Evolutionary conservation across 2,329 filamentous ascomycete species (phyloP).

Genomic region (Colletotrichum eremochloae): DNA sequence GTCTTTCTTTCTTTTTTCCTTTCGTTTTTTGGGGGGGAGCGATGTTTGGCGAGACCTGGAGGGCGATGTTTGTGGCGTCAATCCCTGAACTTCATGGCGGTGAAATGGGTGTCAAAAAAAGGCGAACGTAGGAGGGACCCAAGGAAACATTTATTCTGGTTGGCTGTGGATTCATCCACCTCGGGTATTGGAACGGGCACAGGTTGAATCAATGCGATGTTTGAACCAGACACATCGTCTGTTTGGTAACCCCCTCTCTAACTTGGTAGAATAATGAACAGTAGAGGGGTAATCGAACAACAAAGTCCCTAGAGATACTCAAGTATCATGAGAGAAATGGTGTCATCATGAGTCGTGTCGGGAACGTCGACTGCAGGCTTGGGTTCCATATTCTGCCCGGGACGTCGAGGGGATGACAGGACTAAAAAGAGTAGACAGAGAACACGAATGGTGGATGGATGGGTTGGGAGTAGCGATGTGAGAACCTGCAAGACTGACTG

Average conservation of each 20-base stretch:
- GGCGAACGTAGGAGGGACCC: neutral
- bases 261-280: too few species aligned
- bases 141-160: neutral
- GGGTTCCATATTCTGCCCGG: constrained; percentile 21
- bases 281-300: too few species aligned
- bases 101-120: neutral
- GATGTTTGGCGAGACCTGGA: neutral
- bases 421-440: neutral
- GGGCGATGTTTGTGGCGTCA: neutral
- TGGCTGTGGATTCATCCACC: neutral
- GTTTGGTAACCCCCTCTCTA: too few species aligned
- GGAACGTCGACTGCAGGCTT: constrained; percentile 12
- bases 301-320: constrained; percentile 19
- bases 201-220: neutral
- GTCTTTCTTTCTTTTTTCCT: neutral
- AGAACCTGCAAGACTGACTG: too few species aligned
- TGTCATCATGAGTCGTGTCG: constrained; percentile 37
- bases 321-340: constrained; percentile 38
- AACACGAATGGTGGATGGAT: neutral
- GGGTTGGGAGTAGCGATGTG: neutral
- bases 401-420: neutral
- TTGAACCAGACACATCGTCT: too few species aligned
- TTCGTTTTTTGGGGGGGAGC: neutral
- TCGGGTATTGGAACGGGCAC: too few species aligned
- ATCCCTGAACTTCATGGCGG: neutral